Percentiles rank a stretch among this genome's conserved stretches.
These are phyloP conservation scores for Musa balbisiana DNA, from an alignment of 202 grass and related monocot species.

Conservation along the genomic window DNA sequence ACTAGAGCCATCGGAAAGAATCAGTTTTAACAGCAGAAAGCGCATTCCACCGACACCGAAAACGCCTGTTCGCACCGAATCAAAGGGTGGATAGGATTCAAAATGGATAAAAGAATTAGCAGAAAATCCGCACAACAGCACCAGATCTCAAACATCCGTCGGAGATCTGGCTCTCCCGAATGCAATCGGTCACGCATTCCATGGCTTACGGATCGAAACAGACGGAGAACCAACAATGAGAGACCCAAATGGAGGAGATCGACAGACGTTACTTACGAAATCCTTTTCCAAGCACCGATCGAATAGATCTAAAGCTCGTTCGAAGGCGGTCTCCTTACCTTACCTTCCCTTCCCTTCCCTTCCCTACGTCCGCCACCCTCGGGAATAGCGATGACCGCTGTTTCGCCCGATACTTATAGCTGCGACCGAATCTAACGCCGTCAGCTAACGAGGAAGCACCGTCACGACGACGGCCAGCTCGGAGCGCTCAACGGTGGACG, in stretches of 20 bases:
- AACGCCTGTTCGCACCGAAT: neutral
- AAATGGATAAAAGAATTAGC: neutral
- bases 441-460: neutral
- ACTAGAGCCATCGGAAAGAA: neutral
- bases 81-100: neutral
- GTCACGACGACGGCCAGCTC: no score
- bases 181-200: neutral
- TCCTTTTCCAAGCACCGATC: no score
- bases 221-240: neutral
- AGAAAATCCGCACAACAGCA: neutral
- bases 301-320: neutral
- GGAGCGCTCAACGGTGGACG: no score
- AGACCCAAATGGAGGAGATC: neutral
- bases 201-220: no score
- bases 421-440: neutral
- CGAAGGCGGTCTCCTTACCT: neutral
- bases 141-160: constrained; percentile 4
- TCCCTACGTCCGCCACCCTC: neutral
- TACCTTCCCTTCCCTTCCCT: neutral
- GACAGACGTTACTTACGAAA: neutral
- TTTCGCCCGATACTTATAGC: neutral
- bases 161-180: neutral
- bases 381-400: constrained; percentile 1
- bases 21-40: neutral
- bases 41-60: neutral